phyloP scores from a whole-genome alignment of 805 yeast species.

The Maudiozyma saulgeensis region DNA sequence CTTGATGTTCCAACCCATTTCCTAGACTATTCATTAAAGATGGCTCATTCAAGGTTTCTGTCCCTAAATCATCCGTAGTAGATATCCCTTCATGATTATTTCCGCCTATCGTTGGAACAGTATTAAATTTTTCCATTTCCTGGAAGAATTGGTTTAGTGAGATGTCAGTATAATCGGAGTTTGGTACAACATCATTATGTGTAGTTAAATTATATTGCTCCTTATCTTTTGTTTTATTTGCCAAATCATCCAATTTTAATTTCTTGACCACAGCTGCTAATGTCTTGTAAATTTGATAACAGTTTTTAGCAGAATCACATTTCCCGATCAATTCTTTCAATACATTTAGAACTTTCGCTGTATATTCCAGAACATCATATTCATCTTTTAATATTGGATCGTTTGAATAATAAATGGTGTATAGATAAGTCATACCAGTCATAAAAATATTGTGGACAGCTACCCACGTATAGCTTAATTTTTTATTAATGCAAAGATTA shows the following conservation, averaged over 20 bases:
- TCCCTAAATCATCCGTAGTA: neutral
- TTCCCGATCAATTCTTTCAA: slow-evolving; percentile 52
- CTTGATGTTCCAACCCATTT: neutral
- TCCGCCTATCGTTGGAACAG: neutral
- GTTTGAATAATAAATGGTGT: slow-evolving; percentile 62
- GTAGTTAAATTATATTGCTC: neutral
- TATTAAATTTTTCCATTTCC: slow-evolving; percentile 33
- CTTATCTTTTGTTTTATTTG: neutral
- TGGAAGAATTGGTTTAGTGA: slow-evolving; percentile 39
- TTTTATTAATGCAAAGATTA: slow-evolving; percentile 44
- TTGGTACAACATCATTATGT: neutral
- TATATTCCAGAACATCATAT: slow-evolving; percentile 41
- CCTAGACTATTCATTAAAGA: neutral
- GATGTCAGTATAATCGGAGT: slow-evolving; percentile 3
- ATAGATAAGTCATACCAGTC: slow-evolving; percentile 81
- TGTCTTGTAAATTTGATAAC: slow-evolving; percentile 63
- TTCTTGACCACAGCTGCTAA: slow-evolving; percentile 62
- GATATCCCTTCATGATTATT: too few relatives aligned
- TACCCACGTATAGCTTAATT: slow-evolving; percentile 84
- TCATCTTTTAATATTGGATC: slow-evolving; percentile 39
- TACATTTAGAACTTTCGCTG: slow-evolving; percentile 44
- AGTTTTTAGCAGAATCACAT: slow-evolving; percentile 70
- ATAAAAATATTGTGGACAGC: slow-evolving; percentile 81
- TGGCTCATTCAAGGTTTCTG: neutral
- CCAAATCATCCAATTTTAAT: slow-evolving; percentile 34